A percentile compares a stretch with the other conserved stretches of the same genome.
phyloP scores from a whole-genome alignment of 441 rosid genomes.

The Aleurites moluccanus region DNA sequence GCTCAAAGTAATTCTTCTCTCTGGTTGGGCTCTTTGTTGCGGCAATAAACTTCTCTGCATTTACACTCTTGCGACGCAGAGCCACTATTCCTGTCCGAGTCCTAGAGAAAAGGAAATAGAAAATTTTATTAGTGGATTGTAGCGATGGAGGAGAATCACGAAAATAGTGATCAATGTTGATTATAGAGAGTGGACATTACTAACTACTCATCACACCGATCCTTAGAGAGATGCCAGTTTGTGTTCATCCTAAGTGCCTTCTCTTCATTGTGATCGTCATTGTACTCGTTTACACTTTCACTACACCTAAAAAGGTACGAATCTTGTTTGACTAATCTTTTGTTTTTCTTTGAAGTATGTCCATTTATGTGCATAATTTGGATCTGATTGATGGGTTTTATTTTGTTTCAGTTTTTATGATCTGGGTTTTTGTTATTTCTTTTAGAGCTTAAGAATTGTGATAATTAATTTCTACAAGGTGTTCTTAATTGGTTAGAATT shows the following conservation, averaged over 20 bases:
- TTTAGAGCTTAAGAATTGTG: not conserved
- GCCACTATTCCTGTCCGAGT: not conserved
- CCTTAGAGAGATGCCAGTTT: constrained; percentile 61
- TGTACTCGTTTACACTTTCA: constrained; percentile 56
- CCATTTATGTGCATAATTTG: not conserved
- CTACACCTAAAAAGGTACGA: constrained; percentile 42
- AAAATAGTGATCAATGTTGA: constrained; percentile 7
- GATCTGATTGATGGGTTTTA: constrained; percentile 31
- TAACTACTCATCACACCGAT: constrained; percentile 21
- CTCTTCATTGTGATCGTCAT: constrained; percentile 44
- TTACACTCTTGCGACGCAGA: not conserved
- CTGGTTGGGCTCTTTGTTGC: not conserved
- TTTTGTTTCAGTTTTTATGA: constrained; percentile 9
- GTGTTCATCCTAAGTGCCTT: constrained; percentile 60
- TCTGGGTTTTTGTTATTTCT: not conserved
- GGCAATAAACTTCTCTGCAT: not conserved
- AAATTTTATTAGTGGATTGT: not conserved
- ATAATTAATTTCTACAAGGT: not conserved
- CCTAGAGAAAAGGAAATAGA: not conserved
- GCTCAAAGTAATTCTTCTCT: too few relatives aligned
- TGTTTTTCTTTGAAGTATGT: not conserved
- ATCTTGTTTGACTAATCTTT: not conserved
- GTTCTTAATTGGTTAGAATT: not conserved
- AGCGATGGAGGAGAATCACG: not conserved
- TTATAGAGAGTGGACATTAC: not conserved